Evolutionary conservation across 1,284 basidiomycete genomes (phyloP), one percentile per base, ranked within the genome.

Genomic region (Trichosporon sp.): DNA sequence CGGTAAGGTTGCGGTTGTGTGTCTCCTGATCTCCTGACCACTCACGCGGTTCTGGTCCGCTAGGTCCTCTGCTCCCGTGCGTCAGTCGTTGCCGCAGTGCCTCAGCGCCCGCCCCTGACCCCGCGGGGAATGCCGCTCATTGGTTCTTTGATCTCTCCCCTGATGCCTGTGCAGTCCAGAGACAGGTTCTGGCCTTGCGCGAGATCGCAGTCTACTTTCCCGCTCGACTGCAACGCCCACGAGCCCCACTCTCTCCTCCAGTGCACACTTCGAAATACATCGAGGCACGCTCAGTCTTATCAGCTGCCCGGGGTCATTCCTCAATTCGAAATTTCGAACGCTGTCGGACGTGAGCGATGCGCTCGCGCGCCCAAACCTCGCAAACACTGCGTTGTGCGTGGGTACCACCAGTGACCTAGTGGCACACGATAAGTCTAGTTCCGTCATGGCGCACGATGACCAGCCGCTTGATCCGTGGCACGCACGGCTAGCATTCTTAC

Each of bases 121-220:
- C 59, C 59, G 59, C 59, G 59, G 59, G 59, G 59, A 35, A 63
- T 63, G 59, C 59, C 59, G 59, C 31, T 63, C 59, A 32, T n/a
- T 63, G 31, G 59, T 63, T 32, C 32, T 11, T 35, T 63, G 11
- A 7, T 54, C 51, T 54, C 21, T 16, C 19, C 19, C 21, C 51
- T 19, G 6, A 26, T 54, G 51, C 51, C 51, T 26, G 51, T n/a
- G 48, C 19, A 51, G n/a, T 5, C 4, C 16, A 19, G 12, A 51
- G 48, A 37, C 21, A 26, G 4, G n/a, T 54, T 26, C 51, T 54
- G 51, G n/a, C 51, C 43, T 46, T 46, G 16, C 40, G 43, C 43
- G 16, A n/a, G 43, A 46, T 46, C 43, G 43, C 43, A 46, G 43
- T 40, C 19, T 54, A 54, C 51, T 54, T 54, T 16, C 51, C 51